Evolutionary conservation across 2,329 filamentous ascomycete genomes (phyloP).

Genomic region (Aspergillus vadensis): DNA sequence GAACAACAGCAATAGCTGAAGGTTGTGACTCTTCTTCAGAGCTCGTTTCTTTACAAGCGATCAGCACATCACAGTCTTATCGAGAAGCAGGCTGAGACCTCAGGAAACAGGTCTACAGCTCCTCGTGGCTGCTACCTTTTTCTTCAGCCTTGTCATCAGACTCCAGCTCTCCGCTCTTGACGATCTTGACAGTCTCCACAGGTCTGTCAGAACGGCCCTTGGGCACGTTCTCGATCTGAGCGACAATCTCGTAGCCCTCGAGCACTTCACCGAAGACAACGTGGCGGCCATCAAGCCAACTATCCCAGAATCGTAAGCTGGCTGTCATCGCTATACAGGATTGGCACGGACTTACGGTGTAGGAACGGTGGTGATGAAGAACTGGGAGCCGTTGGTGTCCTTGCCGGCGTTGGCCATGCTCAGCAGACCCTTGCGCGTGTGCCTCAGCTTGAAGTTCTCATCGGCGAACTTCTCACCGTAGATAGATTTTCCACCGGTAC

Average conservation of each 20-base stretch:
- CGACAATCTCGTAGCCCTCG: conserved; percentile 59
- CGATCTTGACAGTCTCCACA: conserved; percentile 61
- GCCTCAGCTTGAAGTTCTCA: conserved; percentile 72
- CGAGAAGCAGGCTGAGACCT: conserved; percentile 29
- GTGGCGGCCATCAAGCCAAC: conserved; percentile 65
- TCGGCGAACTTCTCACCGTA: conserved; percentile 68
- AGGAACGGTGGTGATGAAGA: conserved; percentile 66
- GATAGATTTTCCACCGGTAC: conserved; percentile 69
- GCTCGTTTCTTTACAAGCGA: conserved; percentile 31
- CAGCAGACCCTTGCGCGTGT: conserved; percentile 64
- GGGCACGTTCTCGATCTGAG: conserved; percentile 64
- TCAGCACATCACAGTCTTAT: conserved; percentile 35
- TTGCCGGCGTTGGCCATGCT: conserved; percentile 68
- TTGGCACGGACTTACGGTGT: conserved; percentile 46
- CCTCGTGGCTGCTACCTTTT: conserved; percentile 69
- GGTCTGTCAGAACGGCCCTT: conserved; percentile 62
- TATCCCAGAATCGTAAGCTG: conserved; percentile 22
- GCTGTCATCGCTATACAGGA: not conserved
- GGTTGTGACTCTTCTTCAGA: conserved; percentile 15
- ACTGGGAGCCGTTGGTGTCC: conserved; percentile 67
- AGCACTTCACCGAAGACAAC: conserved; percentile 71
- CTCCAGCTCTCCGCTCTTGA: conserved; percentile 66
- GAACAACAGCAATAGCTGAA: conserved; percentile 8
- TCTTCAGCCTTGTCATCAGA: conserved; percentile 29
- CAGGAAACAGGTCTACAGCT: conserved; percentile 56